phyloP scores from a whole-genome alignment of 495 filamentous ascomycete species.

The Neurospora sp. region DNA sequence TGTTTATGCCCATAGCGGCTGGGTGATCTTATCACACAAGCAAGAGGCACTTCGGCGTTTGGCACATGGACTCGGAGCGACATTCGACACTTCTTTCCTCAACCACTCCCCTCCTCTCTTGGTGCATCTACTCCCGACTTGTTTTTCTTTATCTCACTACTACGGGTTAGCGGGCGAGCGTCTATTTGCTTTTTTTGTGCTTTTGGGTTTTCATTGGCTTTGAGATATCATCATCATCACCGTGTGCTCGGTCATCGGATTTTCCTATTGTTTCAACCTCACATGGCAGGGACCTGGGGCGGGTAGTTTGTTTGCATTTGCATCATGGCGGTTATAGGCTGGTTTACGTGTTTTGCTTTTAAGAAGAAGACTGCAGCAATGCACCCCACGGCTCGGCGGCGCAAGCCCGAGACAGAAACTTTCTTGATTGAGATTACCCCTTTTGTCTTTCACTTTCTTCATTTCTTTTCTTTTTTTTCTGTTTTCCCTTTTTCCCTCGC shows the following conservation, averaged over 20 bases:
- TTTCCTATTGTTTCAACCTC: conserved; percentile 20
- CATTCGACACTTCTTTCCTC: conserved; percentile 19
- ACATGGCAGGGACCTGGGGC: conserved; percentile 38
- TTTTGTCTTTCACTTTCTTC: conserved; percentile 5
- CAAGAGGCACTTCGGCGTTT: conserved; percentile 29
- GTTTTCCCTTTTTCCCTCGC: conserved; percentile 6
- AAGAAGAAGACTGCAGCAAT: conserved; percentile 43
- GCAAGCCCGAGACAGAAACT: conserved; percentile 32
- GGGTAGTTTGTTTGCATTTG: conserved; percentile 40
- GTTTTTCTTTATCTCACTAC: conserved; percentile 16
- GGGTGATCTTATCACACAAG: conserved; percentile 11
- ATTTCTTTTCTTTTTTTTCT: conserved; percentile 4
- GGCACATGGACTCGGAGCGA: conserved; percentile 31
- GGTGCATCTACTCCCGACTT: conserved; percentile 12
- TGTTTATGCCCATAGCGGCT: background rate
- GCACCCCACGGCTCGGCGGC: conserved; percentile 33
- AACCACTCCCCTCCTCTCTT: conserved; percentile 10
- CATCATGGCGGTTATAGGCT: conserved; percentile 33
- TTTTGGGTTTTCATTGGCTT: conserved; percentile 5
- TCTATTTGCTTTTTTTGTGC: conserved; percentile 14
- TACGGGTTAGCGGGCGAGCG: conserved; percentile 33
- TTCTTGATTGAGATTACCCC: conserved; percentile 12
- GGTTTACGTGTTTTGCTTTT: conserved; percentile 23
- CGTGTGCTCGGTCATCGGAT: conserved; percentile 33
- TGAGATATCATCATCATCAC: conserved; percentile 26